Conservation (phyloP, 352 stramenopile genomes). For the Phytopythium montanum region DNA sequence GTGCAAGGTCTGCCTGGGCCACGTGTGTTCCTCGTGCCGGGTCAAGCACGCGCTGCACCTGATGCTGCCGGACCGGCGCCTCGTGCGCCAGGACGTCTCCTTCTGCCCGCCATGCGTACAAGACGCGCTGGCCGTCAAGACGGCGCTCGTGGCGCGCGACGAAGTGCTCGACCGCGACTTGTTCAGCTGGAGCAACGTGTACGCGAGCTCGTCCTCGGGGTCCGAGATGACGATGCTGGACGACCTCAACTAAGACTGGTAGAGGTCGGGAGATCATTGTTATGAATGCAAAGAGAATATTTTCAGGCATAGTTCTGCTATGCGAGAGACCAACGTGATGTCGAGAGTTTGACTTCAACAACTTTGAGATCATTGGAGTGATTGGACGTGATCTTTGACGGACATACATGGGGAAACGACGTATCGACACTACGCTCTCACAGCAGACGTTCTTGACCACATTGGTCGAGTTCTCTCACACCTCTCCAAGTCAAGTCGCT, state of each 20-base stretch:
- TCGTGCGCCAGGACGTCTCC: constrained; percentile 23
- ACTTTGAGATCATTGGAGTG: too few species aligned
- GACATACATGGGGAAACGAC: too few species aligned
- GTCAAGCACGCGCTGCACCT: constrained; percentile 34
- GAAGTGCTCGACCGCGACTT: constrained; percentile 17
- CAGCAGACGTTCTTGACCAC: not conserved
- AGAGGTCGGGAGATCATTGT: constrained; percentile 10
- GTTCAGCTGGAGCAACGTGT: constrained; percentile 28
- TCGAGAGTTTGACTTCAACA: too few species aligned
- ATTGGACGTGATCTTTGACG: too few species aligned
- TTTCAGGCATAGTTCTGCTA: too few species aligned
- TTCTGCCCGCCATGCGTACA: constrained; percentile 19
- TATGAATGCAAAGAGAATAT: not conserved
- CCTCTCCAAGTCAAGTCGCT: not conserved
- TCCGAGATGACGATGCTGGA: constrained; percentile 16
- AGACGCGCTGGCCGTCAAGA: constrained; percentile 19
- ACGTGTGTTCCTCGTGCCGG: constrained; percentile 46
- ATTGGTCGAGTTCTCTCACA: too few species aligned
- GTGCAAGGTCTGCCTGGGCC: constrained; percentile 36
- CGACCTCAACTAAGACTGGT: constrained; percentile 27
- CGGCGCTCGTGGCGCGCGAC: constrained; percentile 21
- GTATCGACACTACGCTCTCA: too few species aligned
- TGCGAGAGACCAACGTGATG: too few species aligned
- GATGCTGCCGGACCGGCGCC: constrained; percentile 22
- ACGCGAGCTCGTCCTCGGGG: constrained; percentile 21